These are phyloP conservation scores for Leccinellum albellum DNA, from an alignment of 768 basidiomycete species.

Conservation along the genomic window DNA sequence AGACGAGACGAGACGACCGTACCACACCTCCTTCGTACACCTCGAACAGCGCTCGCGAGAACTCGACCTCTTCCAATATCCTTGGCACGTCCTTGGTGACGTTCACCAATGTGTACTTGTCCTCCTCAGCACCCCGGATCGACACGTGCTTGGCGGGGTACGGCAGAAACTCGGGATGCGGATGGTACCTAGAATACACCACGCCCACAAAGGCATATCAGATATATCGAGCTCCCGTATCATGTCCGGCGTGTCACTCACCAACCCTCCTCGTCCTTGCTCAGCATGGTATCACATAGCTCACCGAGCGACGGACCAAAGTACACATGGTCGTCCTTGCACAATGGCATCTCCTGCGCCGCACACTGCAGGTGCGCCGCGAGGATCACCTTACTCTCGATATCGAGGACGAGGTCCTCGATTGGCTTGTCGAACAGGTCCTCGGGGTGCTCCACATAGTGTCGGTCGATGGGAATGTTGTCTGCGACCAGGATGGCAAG, in stretches of 20 bases:
- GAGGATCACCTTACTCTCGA: slow-evolving; percentile 68
- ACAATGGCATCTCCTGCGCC: slow-evolving; percentile 79
- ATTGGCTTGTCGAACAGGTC: slow-evolving; percentile 62
- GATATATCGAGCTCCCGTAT: background rate
- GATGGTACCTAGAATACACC: slow-evolving; percentile 60
- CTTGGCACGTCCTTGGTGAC: slow-evolving; percentile 39
- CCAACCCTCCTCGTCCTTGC: slow-evolving; percentile 79
- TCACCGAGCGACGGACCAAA: slow-evolving; percentile 62
- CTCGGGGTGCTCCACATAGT: slow-evolving; percentile 67
- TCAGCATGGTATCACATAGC: slow-evolving; percentile 59
- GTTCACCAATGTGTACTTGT: slow-evolving; percentile 73
- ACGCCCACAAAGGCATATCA: background rate
- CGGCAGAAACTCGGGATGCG: slow-evolving; percentile 75
- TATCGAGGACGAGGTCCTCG: slow-evolving; percentile 65
- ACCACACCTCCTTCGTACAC: slow-evolving; percentile 87
- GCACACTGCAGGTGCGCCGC: slow-evolving; percentile 90
- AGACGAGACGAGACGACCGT: slow-evolving; percentile 20
- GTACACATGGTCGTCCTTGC: slow-evolving; percentile 58
- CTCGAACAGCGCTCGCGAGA: slow-evolving; percentile 82
- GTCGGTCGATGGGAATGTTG: slow-evolving; percentile 63
- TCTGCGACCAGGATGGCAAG: slow-evolving; percentile 74
- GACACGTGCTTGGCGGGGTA: slow-evolving; percentile 69
- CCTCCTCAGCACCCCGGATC: slow-evolving; percentile 75
- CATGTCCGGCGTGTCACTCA: slow-evolving; percentile 26
- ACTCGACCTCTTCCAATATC: slow-evolving; percentile 78